These are phyloP conservation scores for Sphagnum fallax DNA, from an alignment of 228 moss, liverwort and hornwort genomes.

Conservation along the genomic window DNA sequence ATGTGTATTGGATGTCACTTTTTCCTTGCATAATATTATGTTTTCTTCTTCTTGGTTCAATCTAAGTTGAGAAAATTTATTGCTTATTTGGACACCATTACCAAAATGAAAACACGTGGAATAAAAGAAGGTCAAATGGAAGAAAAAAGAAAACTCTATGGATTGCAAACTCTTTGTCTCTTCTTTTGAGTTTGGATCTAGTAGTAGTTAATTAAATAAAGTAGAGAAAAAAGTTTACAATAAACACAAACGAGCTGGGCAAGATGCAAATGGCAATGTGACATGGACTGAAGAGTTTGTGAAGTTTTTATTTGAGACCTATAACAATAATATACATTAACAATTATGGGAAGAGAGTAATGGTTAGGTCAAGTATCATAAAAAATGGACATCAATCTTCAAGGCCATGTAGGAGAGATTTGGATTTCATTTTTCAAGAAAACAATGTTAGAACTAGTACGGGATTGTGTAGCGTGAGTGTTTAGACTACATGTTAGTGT, in stretches of 20 bases:
- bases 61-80: too few relatives aligned
- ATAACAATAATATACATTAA: slow-evolving; percentile 6
- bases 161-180: slow-evolving; percentile 18
- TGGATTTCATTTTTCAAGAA: slow-evolving; percentile 13
- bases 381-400: slow-evolving; percentile 14
- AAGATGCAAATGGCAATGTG: slow-evolving; percentile 7
- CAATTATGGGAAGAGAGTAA: slow-evolving; percentile 10
- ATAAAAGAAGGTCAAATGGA: slow-evolving; percentile 4
- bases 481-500: slow-evolving; percentile 5
- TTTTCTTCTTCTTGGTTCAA: too few relatives aligned
- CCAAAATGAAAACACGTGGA: slow-evolving; percentile 15
- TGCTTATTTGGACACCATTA: too few relatives aligned
- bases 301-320: slow-evolving; percentile 10
- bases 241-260: slow-evolving; percentile 20
- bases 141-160: slow-evolving; percentile 12
- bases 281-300: slow-evolving; percentile 11
- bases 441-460: slow-evolving; percentile 19
- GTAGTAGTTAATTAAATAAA: slow-evolving; percentile 17
- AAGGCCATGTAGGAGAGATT: slow-evolving; percentile 16
- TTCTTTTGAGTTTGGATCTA: slow-evolving; percentile 21
- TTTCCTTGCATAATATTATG: too few relatives aligned
- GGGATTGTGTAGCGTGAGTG: slow-evolving; percentile 15
- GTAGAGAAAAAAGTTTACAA: slow-evolving; percentile 8
- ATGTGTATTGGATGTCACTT: too few relatives aligned
- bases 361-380: slow-evolving; percentile 14